Conservation (phyloP, 257 asterid species). For the Ballota nigra region DNA sequence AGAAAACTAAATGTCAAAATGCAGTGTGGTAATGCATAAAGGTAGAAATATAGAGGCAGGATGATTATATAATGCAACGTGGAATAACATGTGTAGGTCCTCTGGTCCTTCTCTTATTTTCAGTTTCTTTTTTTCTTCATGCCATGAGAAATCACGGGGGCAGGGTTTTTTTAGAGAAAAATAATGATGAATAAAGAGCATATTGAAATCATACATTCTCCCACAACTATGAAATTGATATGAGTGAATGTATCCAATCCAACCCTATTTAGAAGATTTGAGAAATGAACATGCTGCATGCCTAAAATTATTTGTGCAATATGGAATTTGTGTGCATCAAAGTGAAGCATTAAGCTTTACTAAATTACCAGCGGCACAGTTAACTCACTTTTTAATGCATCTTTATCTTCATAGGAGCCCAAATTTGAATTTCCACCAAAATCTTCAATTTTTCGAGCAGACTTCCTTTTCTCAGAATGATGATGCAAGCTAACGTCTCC, state of each 20-base stretch:
- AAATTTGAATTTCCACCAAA: constrained; percentile 62
- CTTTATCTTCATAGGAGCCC: constrained; percentile 68
- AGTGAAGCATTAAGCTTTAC: constrained; percentile 15
- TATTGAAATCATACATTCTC: neutral
- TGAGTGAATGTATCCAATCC: neutral
- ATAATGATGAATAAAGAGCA: neutral
- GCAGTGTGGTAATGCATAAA: constrained; percentile 8
- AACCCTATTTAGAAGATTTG: neutral
- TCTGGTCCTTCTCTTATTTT: neutral
- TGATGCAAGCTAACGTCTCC: constrained; percentile 65
- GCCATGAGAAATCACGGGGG: neutral
- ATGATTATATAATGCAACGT: neutral
- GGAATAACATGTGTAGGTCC: neutral
- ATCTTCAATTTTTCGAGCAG: constrained; percentile 66
- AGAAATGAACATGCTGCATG: neutral
- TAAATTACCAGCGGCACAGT: neutral
- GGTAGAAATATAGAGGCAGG: neutral
- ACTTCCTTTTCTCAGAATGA: constrained; percentile 66
- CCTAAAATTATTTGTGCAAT: constrained; percentile 4
- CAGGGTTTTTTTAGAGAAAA: neutral
- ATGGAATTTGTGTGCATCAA: neutral
- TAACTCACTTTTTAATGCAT: constrained; percentile 80
- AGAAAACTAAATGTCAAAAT: constrained; percentile 20
- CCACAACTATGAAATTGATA: neutral
- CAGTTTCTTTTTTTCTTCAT: neutral